Base-by-base conservation (phyloP, 176 grass and related monocot species). In the Raddia distichophylla region DNA sequence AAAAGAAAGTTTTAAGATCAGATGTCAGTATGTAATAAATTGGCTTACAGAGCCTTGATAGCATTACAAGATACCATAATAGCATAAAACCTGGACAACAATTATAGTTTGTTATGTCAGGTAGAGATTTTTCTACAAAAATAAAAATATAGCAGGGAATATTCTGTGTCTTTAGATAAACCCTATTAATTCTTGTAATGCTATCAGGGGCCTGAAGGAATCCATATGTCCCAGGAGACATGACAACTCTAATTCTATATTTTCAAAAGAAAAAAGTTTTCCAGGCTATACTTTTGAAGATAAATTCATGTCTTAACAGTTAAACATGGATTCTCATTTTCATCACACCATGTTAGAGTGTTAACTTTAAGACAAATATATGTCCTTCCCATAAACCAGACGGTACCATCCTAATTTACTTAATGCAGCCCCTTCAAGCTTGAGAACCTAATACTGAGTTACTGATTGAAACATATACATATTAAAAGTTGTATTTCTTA, bases 101-200 rank as follows among this genome's bases (percentile, higher is more conserved):
- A 27, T 71, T n/a, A 74, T 47, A 76, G 46, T 8, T 37, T 43
- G 51, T 65, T 64, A 27, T 8, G 17, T 71, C 54, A 49, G 35
- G 57, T 64, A 72, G 8, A 77, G 64, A 43, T 71, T 76, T 60
- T 81, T 85, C 71, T n/a, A 62, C 82, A 64, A 7, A 81, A 42
- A 20, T 1, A 6, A 56, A n/a, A 33, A 5, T 32, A 33, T 67
- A 48, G 43, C 42, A 77, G 16, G 73, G 87, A 85, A 81, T 89
- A 89, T 89, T 71, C 77, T 44, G 43, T 85, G 71, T 13, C 32
- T 69, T 80, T 79, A 71, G 82, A 85, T 56, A 85, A 71, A 65
- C 71, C 65, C 57, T 44, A 59, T 57, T 76, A 57, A n/a, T n/a
- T 65, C 57, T 59, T 42, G 17, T 43, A n/a, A n/a, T n/a, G n/a